Evolutionary conservation across 805 yeast genomes (phyloP).

Genomic region (Grigorovia transvaalensis): DNA sequence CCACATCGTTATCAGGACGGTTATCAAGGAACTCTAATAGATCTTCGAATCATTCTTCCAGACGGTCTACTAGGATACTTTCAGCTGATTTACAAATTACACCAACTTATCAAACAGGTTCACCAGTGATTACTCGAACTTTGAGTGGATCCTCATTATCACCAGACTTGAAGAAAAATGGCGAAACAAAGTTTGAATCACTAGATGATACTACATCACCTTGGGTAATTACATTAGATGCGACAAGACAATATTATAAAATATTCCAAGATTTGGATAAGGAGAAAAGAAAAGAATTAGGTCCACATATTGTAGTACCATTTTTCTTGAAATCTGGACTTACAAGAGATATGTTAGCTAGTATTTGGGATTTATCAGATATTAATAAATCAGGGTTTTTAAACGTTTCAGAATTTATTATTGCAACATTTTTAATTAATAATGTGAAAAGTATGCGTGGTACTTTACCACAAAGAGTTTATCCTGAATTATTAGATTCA

Average conservation of each 20-base stretch:
- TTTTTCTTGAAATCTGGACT: constrained; percentile 81
- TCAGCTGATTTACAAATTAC: neutral
- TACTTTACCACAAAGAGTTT: constrained; percentile 24
- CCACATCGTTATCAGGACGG: neutral
- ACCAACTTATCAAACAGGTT: neutral
- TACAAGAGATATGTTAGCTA: constrained; percentile 72
- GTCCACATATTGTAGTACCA: constrained; percentile 74
- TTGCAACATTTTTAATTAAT: constrained; percentile 88
- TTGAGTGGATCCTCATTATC: neutral
- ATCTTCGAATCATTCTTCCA: neutral
- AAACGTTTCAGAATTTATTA: constrained; percentile 69
- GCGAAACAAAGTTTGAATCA: neutral
- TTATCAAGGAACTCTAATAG: neutral
- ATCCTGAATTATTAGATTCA: constrained; percentile 10
- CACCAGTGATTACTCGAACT: constrained; percentile 4
- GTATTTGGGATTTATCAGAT: constrained; percentile 91
- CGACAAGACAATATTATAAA: constrained; percentile 62
- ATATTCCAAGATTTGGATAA: constrained; percentile 73
- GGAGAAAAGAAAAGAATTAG: constrained; percentile 45
- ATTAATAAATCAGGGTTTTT: constrained; percentile 74
- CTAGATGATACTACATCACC: constrained; percentile 21
- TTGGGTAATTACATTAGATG: constrained; percentile 59
- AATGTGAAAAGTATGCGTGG: constrained; percentile 59
- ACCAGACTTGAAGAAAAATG: neutral
- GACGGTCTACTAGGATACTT: constrained; percentile 1